A percentile compares a stretch with the other conserved stretches of the same genome.
These are phyloP conservation scores for Sechiopsis laciniata DNA, from an alignment of 306 rosid species.

Conservation along the genomic window DNA sequence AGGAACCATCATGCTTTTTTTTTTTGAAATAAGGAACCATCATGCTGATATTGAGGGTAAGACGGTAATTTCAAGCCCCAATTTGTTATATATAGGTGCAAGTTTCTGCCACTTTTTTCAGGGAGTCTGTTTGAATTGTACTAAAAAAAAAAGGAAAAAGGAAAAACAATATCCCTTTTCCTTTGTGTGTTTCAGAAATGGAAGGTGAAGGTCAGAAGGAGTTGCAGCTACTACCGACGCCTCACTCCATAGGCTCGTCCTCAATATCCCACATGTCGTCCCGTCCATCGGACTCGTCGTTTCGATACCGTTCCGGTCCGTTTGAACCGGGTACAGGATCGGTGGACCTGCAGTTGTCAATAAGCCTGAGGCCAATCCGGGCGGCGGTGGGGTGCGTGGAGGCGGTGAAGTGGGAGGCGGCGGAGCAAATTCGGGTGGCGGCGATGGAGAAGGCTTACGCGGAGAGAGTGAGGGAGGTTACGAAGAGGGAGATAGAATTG, in stretches of 20 bases:
- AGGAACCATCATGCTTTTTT: neutral
- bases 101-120: conserved; percentile 16
- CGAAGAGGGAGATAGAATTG: conserved; percentile 86
- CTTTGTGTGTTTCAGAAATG: conserved; percentile 32
- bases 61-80: neutral
- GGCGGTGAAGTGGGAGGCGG: conserved; percentile 85
- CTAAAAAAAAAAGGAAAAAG: neutral
- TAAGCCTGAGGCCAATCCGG: conserved; percentile 50
- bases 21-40: no score
- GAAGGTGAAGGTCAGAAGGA: conserved; percentile 65
- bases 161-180: neutral
- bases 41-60: conserved; percentile 6
- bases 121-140: conserved; percentile 9
- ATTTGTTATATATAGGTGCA: conserved; percentile 16
- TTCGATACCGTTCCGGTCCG: conserved; percentile 43
- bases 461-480: conserved; percentile 76
- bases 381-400: conserved; percentile 42
- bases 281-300: conserved; percentile 39
- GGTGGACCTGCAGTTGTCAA: conserved; percentile 75
- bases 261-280: conserved; percentile 31
- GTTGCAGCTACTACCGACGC: conserved; percentile 72
- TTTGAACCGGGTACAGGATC: conserved; percentile 28
- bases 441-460: conserved; percentile 95
- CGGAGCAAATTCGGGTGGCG: conserved; percentile 84
- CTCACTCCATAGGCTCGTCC: conserved; percentile 26